Evolutionary conservation across 2,329 filamentous ascomycete genomes (phyloP), one percentile per base, ranked within the genome.

Genomic region (Anthostomella pinea): DNA sequence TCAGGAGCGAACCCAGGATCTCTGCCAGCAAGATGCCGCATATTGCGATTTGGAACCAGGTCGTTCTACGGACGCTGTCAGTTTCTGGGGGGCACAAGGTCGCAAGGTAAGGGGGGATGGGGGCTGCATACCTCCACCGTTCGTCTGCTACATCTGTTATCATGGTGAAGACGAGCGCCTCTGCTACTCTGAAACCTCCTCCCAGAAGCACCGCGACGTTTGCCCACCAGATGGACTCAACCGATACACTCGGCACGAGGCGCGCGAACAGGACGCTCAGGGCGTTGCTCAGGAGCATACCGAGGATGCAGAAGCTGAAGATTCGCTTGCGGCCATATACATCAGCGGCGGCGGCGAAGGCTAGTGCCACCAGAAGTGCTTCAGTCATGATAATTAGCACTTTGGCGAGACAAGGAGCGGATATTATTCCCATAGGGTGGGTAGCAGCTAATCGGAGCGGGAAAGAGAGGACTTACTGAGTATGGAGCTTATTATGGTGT

Each of bases 61-160:
- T 28, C 3, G 27, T 32, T 10, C 39, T 43, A 8, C 13, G 17
- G n/a, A 20, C 9, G 15, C 13, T 15, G 17, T 27, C n/a, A 27
- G 13, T 15, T 27, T 2, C 13, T 8, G n/a, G n/a, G n/a, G n/a
- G n/a, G n/a, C n/a, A n/a, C n/a, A n/a, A n/a, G n/a, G n/a, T n/a
- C n/a, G n/a, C n/a, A n/a, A n/a, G n/a, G n/a, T n/a, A n/a, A n/a
- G n/a, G n/a, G n/a, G n/a, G n/a, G n/a, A n/a, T n/a, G n/a, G n/a
- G n/a, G n/a, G n/a, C n/a, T n/a, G n/a, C 35, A 34, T 25, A 42
- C 39, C 35, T 21, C 35, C 39, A 39, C 11, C 20, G 17, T 8
- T 31, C 16, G 8, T 22, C n/a, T 3, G 35, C 19, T 6, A 42
- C 15, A 21, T 42, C 31, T 4, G 30, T 25, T 14, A 38, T 26